phyloP scores from a whole-genome alignment of 306 rosid species.

The Dryas alaskensis region DNA sequence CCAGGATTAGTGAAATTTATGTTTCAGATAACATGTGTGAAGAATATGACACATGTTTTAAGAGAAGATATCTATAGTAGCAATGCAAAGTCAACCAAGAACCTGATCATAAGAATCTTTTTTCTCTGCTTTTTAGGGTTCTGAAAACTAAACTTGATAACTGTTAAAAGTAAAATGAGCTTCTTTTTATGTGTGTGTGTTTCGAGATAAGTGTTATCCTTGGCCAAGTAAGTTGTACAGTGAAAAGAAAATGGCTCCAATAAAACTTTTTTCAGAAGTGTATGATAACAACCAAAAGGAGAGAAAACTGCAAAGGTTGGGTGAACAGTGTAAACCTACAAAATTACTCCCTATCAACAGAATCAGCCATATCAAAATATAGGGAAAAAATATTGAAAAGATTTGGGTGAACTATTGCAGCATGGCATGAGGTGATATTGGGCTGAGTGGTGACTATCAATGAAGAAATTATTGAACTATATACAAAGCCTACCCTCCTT shows the following conservation, averaged over 20 bases:
- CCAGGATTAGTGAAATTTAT: constrained; percentile 29
- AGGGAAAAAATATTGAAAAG: neutral
- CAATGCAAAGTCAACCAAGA: constrained; percentile 12
- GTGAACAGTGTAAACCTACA: neutral
- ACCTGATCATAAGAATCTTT: neutral
- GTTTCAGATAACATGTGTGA: constrained; percentile 22
- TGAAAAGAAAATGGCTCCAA: no score
- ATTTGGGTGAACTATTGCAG: neutral
- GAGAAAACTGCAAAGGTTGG: no score
- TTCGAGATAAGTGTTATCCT: no score
- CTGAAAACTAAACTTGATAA: no score
- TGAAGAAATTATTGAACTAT: neutral
- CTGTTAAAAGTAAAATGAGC: no score
- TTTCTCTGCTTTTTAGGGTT: neutral
- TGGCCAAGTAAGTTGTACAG: no score
- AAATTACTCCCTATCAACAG: neutral
- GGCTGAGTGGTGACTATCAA: neutral
- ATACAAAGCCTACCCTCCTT: neutral
- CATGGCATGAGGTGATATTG: neutral
- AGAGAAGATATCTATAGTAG: neutral
- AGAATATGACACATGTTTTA: neutral
- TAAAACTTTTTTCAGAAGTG: no score
- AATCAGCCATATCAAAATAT: neutral
- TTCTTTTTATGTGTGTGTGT: no score
- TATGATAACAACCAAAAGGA: no score